Evolutionary conservation across 2,329 filamentous ascomycete genomes (phyloP).

Genomic region (Helotiales sp.): DNA sequence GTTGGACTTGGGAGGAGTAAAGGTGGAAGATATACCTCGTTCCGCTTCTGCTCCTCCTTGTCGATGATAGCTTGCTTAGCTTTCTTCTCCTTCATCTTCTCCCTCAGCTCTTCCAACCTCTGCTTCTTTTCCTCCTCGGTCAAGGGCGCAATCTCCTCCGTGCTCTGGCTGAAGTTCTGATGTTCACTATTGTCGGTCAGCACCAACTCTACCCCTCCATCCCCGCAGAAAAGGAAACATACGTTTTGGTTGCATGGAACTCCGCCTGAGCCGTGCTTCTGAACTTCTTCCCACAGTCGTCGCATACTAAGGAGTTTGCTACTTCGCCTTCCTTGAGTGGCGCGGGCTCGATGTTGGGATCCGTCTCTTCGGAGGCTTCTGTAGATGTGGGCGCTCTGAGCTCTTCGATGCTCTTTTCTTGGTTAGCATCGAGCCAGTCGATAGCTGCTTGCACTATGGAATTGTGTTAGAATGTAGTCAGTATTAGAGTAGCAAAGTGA

Average conservation of each 20-base stretch:
- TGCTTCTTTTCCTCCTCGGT: slow-evolving; percentile 89
- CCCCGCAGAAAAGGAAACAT: slow-evolving; percentile 9
- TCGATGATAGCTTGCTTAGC: slow-evolving; percentile 69
- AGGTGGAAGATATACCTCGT: slow-evolving; percentile 60
- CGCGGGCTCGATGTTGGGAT: slow-evolving; percentile 56
- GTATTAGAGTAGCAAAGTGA: slow-evolving; percentile 19
- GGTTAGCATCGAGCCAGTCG: slow-evolving; percentile 91
- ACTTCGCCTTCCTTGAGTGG: slow-evolving; percentile 69
- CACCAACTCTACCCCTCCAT: slow-evolving; percentile 6
- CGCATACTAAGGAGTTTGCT: slow-evolving; percentile 84
- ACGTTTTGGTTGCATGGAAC: slow-evolving; percentile 88
- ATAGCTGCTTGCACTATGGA: slow-evolving; percentile 77
- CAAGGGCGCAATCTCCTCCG: slow-evolving; percentile 85
- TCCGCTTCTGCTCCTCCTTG: slow-evolving; percentile 78
- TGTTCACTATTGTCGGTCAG: slow-evolving; percentile 60
- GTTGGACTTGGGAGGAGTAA: slow-evolving; percentile 6
- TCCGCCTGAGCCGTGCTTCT: slow-evolving; percentile 78
- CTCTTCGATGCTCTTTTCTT: slow-evolving; percentile 83
- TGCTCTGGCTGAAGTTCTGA: slow-evolving; percentile 88
- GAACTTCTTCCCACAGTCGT: slow-evolving; percentile 93
- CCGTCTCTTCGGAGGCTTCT: slow-evolving; percentile 47
- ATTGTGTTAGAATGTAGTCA: slow-evolving; percentile 13
- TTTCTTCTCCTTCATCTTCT: slow-evolving; percentile 71
- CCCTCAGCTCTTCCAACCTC: slow-evolving; percentile 73
- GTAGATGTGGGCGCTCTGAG: slow-evolving; percentile 55